A percentile compares a stretch with the other conserved stretches of the same genome.
Evolutionary conservation across 1,284 basidiomycete genomes (phyloP).

Genomic region (Ustilago loliicola): DNA sequence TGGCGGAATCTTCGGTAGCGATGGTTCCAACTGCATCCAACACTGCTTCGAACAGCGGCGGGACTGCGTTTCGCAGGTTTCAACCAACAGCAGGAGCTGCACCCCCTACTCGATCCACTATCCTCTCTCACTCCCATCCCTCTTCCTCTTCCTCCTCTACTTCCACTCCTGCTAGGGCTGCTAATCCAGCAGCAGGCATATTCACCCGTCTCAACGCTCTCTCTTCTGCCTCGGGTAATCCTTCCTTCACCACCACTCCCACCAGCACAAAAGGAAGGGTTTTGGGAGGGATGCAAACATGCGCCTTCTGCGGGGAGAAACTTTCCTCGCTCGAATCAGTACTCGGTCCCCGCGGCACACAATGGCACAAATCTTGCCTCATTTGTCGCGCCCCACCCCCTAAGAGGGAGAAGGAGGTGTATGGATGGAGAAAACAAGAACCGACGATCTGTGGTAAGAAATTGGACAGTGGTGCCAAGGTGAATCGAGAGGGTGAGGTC

Average conservation of each 20-base stretch:
- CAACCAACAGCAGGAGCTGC: slow-evolving; percentile 57
- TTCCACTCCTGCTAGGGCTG: no score
- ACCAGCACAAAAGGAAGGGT: background rate
- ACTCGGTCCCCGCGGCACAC: slow-evolving; percentile 51
- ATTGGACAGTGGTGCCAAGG: slow-evolving; percentile 59
- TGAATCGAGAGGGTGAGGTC: slow-evolving; percentile 52
- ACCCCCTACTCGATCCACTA: slow-evolving; percentile 45
- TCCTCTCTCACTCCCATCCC: no score
- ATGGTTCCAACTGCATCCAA: no score
- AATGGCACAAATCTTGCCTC: slow-evolving; percentile 57
- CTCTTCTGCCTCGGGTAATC: slow-evolving; percentile 17
- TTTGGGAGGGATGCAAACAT: slow-evolving; percentile 55
- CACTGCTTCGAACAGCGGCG: background rate
- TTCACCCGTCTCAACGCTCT: slow-evolving; percentile 34
- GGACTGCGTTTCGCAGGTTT: slow-evolving; percentile 23
- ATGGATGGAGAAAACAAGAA: slow-evolving; percentile 1
- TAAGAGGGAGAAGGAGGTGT: background rate
- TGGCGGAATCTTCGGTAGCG: no score
- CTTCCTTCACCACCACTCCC: background rate
- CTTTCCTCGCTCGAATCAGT: slow-evolving; percentile 55
- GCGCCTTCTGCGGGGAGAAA: slow-evolving; percentile 49
- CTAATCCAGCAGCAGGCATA: slow-evolving; percentile 54
- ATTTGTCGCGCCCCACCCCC: slow-evolving; percentile 35
- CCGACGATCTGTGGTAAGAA: slow-evolving; percentile 41
- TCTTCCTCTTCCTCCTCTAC: background rate